Evolutionary conservation across 495 filamentous ascomycete species (phyloP).

Genomic region (Aspergillus conjunctus): DNA sequence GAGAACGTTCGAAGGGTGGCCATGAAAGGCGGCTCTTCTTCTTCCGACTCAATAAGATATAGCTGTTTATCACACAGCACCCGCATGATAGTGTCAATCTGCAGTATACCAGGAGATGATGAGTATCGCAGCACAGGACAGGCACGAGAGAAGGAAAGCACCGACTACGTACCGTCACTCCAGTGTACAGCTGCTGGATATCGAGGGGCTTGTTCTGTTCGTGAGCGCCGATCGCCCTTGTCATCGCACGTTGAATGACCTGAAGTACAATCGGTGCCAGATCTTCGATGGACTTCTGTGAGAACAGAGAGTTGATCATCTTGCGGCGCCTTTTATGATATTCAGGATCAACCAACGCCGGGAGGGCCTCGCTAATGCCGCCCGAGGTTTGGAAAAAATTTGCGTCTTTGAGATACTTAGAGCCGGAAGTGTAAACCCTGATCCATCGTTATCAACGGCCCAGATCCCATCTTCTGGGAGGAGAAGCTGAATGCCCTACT

Average conservation of each 20-base stretch:
- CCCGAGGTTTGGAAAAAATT: background rate
- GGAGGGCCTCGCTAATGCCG: background rate
- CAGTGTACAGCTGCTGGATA: background rate
- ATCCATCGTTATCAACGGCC: too few species aligned
- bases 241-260: background rate
- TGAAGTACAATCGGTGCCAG: slow-evolving; percentile 1
- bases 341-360: background rate
- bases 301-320: background rate
- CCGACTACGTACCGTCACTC: background rate
- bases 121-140: too few species aligned
- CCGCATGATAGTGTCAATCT: slow-evolving; percentile 1
- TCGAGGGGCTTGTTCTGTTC: background rate
- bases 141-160: too few species aligned
- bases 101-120: too few species aligned
- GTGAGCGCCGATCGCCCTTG: background rate
- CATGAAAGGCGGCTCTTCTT: background rate
- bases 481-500: background rate
- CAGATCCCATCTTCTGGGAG: background rate
- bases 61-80: slow-evolving; percentile 1
- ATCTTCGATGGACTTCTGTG: background rate
- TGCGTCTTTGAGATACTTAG: background rate
- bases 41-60: background rate
- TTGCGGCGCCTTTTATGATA: background rate
- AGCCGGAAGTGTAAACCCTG: slow-evolving; percentile 2
- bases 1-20: background rate